phyloP scores from a whole-genome alignment of 2,329 filamentous ascomycete species.

The Xylaria sp. region DNA sequence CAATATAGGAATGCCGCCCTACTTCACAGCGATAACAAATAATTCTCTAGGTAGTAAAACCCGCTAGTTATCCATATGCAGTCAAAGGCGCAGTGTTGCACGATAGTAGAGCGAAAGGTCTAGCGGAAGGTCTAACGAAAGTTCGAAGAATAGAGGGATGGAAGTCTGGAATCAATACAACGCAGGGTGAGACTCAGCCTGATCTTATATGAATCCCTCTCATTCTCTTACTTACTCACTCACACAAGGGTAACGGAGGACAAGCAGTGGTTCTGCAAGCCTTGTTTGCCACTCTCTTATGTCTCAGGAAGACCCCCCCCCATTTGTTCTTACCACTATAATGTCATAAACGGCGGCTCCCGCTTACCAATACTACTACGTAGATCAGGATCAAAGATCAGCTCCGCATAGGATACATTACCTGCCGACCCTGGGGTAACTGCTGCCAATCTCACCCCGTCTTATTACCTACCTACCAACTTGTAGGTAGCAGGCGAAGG shows the following conservation, averaged over 20 bases:
- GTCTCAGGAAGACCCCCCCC: not conserved
- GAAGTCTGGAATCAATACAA: not conserved
- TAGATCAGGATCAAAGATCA: not conserved
- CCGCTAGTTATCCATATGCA: not conserved
- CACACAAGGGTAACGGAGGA: constrained; percentile 3
- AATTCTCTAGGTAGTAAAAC: not conserved
- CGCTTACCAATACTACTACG: not conserved
- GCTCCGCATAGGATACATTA: not conserved
- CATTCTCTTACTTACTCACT: not conserved
- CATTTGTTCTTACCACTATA: not conserved
- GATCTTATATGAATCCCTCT: constrained; percentile 12
- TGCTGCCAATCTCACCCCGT: not conserved
- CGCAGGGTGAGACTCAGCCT: constrained; percentile 7
- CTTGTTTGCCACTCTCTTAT: constrained; percentile 5
- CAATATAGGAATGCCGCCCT: not conserved
- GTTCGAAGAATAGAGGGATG: not conserved
- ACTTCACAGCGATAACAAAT: not conserved
- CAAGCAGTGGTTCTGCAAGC: constrained; percentile 13
- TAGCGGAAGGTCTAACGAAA: not conserved
- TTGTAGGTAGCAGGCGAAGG: not conserved
- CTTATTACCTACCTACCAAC: not conserved
- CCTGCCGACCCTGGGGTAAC: not conserved
- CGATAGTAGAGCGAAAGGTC: not conserved
- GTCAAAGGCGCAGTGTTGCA: not conserved
- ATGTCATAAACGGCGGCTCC: not conserved